Base-by-base conservation (phyloP, 2,329 filamentous ascomycete species). In the Scedosporium boydii region DNA sequence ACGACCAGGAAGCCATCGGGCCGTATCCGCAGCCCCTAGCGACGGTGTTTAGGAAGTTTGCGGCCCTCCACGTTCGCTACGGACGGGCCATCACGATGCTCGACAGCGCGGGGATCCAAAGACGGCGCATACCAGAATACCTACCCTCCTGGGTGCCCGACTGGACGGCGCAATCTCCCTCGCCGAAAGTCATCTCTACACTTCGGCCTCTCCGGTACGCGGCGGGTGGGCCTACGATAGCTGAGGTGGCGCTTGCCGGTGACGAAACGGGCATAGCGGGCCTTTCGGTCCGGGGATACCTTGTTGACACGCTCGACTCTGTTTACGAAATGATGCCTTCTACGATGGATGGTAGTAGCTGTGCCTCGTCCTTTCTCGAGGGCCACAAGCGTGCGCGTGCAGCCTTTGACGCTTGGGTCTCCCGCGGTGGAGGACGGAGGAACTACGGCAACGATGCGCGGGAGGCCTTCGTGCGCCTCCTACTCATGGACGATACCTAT, bases 401-500 rank as follows among this genome's bases (percentile, higher is more conserved):
- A 2, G 51, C 51, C 7, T 55, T 55, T 7, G 51, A 55, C 5
- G 9, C 51, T 5, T 55, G 51, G 51, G 18, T 23, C 12, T 23
- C 51, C 9, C 51, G 51, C 12, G 51, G 51, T 1, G 23, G 51
- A 12, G 34, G 34, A 38, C 34, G 58, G 38, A 34, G 21, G 26
- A 59, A 42, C 21, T 44, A 44, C 21, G 38, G 9, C 58, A 26
- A 44, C 10, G 58, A 23, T 12, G 41, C 29, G 7, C 16, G 46
- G 26, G 58, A 59, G 21, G 58, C 58, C 10, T 59, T 59, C 42
- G 58, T 27, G 38, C 38, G 58, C 21, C 38, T 46, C 4, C 44
- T 59, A 6, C 58, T 59, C 38, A 59, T 59, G 58, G 58, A 59
- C 38, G 58, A 59, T 27, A 59, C 34, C 10, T 59, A 59, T 38